Conservation (phyloP, 2,329 filamentous ascomycete genomes). For the Sporothrix schenckii region DNA sequence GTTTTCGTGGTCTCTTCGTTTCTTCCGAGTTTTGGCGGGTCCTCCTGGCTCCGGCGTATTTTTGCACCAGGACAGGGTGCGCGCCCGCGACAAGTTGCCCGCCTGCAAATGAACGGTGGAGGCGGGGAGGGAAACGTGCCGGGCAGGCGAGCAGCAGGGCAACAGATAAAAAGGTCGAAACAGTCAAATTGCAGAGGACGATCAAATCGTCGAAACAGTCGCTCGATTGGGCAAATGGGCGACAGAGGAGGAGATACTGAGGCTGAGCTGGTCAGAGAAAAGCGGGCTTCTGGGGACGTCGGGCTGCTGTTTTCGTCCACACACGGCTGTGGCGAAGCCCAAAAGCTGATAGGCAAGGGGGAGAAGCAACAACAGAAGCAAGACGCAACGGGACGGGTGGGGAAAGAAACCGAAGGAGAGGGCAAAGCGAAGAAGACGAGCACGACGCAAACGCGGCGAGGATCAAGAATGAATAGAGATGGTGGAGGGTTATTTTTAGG, state of each 20-base stretch:
- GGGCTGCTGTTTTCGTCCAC: constrained; percentile 23
- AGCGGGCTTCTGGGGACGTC: constrained; percentile 30
- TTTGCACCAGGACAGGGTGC: constrained; percentile 21
- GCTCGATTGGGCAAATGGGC: constrained; percentile 2
- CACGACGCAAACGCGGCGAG: constrained; percentile 22
- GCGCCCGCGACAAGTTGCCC: constrained; percentile 19
- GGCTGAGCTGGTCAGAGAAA: constrained; percentile 33
- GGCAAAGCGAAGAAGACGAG: constrained; percentile 9
- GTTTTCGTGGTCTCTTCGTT: not conserved
- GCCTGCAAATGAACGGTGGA: constrained; percentile 23
- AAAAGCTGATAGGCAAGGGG: constrained; percentile 8
- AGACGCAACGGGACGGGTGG: constrained; percentile 10
- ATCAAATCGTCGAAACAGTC: constrained; percentile 7
- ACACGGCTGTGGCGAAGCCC: constrained; percentile 27
- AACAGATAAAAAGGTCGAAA: not conserved
- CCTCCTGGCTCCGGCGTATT: constrained; percentile 13
- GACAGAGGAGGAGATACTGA: not conserved
- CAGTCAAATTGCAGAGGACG: not conserved
- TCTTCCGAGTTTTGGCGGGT: constrained; percentile 14
- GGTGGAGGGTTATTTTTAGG: constrained; percentile 30
- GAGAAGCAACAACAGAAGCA: not conserved
- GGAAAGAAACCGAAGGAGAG: too few relatives aligned
- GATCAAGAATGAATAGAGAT: constrained; percentile 7
- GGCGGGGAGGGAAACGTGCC: not conserved
- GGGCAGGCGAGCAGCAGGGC: not conserved